Evolutionary conservation across 108 stramenopile species (phyloP).

Genomic region (Skeletonema potamos): DNA sequence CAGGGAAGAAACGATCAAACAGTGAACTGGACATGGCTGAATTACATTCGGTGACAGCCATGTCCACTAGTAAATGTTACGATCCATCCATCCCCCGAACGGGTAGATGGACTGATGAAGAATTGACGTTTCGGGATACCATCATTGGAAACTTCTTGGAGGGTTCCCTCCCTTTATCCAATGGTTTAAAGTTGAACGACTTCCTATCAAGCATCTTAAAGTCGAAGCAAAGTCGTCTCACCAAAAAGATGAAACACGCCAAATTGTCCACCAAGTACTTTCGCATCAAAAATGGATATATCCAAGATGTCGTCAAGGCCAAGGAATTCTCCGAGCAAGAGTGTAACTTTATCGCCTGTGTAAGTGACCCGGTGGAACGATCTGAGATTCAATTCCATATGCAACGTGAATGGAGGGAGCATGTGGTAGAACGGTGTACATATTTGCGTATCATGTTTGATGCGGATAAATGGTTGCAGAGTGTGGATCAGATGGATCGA

Average conservation of each 20-base stretch:
- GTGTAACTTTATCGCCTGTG: constrained; percentile 56
- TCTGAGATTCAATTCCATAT: constrained; percentile 86
- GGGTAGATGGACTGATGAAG: constrained; percentile 86
- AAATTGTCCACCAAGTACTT: constrained; percentile 73
- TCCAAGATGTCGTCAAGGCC: constrained; percentile 51
- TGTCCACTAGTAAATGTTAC: constrained; percentile 11
- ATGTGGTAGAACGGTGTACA: constrained; percentile 62
- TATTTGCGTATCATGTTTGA: constrained; percentile 63
- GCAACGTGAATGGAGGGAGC: constrained; percentile 88
- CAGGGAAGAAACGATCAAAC: not conserved
- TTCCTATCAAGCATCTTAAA: constrained; percentile 83
- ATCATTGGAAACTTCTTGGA: constrained; percentile 66
- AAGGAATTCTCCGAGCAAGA: constrained; percentile 68
- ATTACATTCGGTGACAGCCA: not conserved
- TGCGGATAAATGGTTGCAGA: constrained; percentile 67
- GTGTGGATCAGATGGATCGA: constrained; percentile 80
- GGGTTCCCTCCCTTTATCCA: constrained; percentile 66
- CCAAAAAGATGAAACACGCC: constrained; percentile 93
- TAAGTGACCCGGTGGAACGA: constrained; percentile 67
- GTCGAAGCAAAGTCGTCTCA: constrained; percentile 86
- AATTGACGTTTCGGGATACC: constrained; percentile 73
- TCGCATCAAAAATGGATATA: constrained; percentile 44
- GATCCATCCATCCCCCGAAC: constrained; percentile 56
- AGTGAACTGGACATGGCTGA: not conserved
- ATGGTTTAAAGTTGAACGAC: constrained; percentile 86